Base-by-base conservation (phyloP, 768 basidiomycete genomes). In the Xerocomellus amylosporus region DNA sequence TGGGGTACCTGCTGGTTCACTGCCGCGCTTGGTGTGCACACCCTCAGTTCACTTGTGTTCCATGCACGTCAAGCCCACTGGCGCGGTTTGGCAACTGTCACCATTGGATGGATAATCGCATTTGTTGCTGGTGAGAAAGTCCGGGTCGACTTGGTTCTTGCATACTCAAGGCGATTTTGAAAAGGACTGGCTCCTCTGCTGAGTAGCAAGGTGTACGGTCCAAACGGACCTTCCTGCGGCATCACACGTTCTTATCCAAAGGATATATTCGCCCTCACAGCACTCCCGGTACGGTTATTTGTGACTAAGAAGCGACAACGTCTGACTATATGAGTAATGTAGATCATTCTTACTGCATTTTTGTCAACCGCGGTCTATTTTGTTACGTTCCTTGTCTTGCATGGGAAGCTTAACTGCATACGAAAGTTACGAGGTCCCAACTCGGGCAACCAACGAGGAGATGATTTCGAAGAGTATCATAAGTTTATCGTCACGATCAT, bases 1-100 rank as follows among this genome's bases (percentile, higher is more conserved):
- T 80, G 82, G 67, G 73, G 80, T 2, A 77, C 76, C 15, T 82
- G 81, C 17, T 88, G 80, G 71, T 91, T 89, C 67, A 85, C 81
- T 3, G 75, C 79, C 10, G 75, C 77, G 6, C 84, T 87, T 59
- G 83, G 84, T 1, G 60, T 87, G 10, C 88, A 90, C 66, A 82
- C 84, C 0, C 86, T 88, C 74, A 79, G 75, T 58, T 82, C 86
- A 15, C 74, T 90, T 37, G 82, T 85, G 14, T 71, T 90, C 50
- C 77, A 75, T 41, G 74, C 74, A 55, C 78, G 78, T 34, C 81
- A 83, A 55, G 78, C 82, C 8, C 62, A 68, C 14, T 74, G 81
- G 67, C 70, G 81, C 30, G 82, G 77, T 54, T 64, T 70, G 2
- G 65, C 67, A 4, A 67, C 73, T 10, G 77, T 82, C 20, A 46